Percentiles rank a stretch among this genome's conserved stretches.
phyloP scores from a whole-genome alignment of 2,329 filamentous ascomycete genomes.

The Fusarium camptoceras region DNA sequence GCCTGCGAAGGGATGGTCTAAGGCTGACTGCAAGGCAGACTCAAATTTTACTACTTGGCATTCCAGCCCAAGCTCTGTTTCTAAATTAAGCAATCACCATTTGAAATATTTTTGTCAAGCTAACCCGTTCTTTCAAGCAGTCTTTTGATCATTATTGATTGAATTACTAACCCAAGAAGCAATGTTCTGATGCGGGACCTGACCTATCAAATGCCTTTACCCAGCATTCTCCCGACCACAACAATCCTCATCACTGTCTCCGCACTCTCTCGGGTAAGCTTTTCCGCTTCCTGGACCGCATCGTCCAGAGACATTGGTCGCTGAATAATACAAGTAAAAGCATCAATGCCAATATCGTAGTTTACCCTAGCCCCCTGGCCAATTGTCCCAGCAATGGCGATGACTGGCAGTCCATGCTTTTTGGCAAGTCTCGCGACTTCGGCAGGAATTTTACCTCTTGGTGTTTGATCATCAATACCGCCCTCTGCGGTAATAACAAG shows the following conservation, averaged over 20 bases:
- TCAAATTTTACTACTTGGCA: background rate
- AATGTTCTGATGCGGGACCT: background rate
- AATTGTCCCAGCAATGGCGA: slow-evolving; percentile 54
- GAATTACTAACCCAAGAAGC: background rate
- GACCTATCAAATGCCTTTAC: slow-evolving; percentile 3
- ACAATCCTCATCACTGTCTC: slow-evolving; percentile 52
- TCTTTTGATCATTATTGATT: background rate
- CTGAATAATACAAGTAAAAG: slow-evolving; percentile 51
- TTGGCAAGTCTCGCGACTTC: slow-evolving; percentile 63
- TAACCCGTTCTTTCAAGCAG: no score
- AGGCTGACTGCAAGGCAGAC: background rate
- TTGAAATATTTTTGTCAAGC: no score
- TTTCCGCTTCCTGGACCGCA: slow-evolving; percentile 48
- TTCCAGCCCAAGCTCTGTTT: background rate
- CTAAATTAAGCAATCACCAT: background rate
- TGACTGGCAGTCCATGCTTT: slow-evolving; percentile 58
- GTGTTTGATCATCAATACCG: slow-evolving; percentile 63
- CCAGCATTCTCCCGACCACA: slow-evolving; percentile 48
- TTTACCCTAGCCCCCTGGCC: slow-evolving; percentile 50
- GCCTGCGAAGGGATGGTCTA: background rate
- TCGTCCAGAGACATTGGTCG: slow-evolving; percentile 49
- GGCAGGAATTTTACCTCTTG: slow-evolving; percentile 64
- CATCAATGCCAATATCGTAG: slow-evolving; percentile 51
- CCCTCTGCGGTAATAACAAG: slow-evolving; percentile 66
- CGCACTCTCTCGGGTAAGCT: slow-evolving; percentile 49